These are phyloP conservation scores for Phylloboletellus chloephorus DNA, from an alignment of 1,284 basidiomycete species.

Conservation along the genomic window DNA sequence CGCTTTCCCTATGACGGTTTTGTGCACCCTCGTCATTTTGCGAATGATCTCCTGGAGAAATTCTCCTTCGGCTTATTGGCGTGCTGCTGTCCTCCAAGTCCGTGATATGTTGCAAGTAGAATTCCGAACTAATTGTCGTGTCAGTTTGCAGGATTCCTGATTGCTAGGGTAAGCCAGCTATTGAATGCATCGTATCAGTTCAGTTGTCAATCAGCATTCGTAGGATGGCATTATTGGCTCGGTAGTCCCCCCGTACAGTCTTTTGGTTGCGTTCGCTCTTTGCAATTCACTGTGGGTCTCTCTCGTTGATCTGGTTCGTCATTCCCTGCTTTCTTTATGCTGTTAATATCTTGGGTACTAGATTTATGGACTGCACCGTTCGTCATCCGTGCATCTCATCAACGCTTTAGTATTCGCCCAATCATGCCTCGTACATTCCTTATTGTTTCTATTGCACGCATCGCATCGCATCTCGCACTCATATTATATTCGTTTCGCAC, in stretches of 20 bases:
- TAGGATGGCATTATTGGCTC: slow-evolving; percentile 17
- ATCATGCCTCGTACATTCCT: slow-evolving; percentile 16
- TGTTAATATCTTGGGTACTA: slow-evolving; percentile 8
- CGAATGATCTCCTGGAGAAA: slow-evolving; percentile 11
- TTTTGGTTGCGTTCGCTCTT: slow-evolving; percentile 18
- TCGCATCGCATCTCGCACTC: slow-evolving; percentile 5
- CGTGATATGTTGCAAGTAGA: slow-evolving; percentile 3
- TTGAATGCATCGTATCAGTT: neutral
- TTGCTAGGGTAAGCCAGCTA: slow-evolving; percentile 17
- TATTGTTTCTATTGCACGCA: slow-evolving; percentile 10
- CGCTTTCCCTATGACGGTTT: slow-evolving; percentile 15
- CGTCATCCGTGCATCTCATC: slow-evolving; percentile 17
- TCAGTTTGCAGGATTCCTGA: slow-evolving; percentile 25
- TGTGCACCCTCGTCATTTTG: slow-evolving; percentile 16
- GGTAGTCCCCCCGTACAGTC: slow-evolving; percentile 1
- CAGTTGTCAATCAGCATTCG: neutral
- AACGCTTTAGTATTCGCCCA: slow-evolving; percentile 21
- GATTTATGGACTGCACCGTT: slow-evolving; percentile 18
- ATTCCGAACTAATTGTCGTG: slow-evolving; percentile 2
- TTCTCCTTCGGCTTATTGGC: slow-evolving; percentile 18
- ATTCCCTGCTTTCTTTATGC: neutral
- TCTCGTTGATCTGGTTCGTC: slow-evolving; percentile 24
- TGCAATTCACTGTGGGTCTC: slow-evolving; percentile 18
- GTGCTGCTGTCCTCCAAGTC: slow-evolving; percentile 25
- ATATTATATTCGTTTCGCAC: slow-evolving; percentile 5